Percentiles rank a stretch among this genome's conserved stretches.
These are phyloP conservation scores for Cicer arietinum DNA, from an alignment of 306 rosid species.

Conservation along the genomic window DNA sequence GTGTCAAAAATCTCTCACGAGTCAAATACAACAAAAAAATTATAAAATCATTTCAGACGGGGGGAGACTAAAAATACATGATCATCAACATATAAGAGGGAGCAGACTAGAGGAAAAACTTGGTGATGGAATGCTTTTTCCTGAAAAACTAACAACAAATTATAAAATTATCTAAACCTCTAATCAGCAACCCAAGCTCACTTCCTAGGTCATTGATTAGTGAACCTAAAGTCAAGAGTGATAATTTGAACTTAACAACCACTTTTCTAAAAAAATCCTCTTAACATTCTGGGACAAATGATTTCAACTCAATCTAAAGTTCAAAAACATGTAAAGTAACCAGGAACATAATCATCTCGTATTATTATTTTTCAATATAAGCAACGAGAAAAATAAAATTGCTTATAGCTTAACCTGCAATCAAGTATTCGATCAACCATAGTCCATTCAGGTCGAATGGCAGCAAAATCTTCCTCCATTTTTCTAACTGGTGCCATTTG, in stretches of 20 bases:
- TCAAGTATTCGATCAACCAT: conserved; percentile 87
- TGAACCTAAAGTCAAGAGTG: conserved; percentile 20
- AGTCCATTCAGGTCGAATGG: conserved; percentile 97
- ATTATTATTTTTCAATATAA: conserved; percentile 19
- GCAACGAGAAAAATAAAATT: conserved; percentile 36
- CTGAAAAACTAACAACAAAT: neutral
- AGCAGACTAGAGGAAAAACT: neutral
- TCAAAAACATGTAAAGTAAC: conserved; percentile 25
- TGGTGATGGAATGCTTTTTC: neutral
- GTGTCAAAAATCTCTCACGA: conserved; percentile 4
- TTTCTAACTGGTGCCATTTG: conserved; percentile 64
- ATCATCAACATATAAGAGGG: conserved; percentile 2
- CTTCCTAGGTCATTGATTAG: neutral
- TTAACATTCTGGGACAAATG: conserved; percentile 30
- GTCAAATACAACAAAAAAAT: neutral
- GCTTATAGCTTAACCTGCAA: conserved; percentile 69
- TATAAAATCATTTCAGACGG: neutral
- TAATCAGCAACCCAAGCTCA: conserved; percentile 15
- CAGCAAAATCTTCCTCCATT: conserved; percentile 85
- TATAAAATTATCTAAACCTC: neutral
- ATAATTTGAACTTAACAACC: conserved; percentile 26
- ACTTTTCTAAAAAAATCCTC: conserved; percentile 9
- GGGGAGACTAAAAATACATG: neutral
- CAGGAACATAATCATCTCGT: conserved; percentile 14
- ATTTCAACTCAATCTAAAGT: conserved; percentile 33